Percentiles rank a stretch among this genome's conserved stretches.
These are phyloP conservation scores for Pyronema omphalodes DNA, from an alignment of 495 filamentous ascomycete genomes.

Conservation along the genomic window DNA sequence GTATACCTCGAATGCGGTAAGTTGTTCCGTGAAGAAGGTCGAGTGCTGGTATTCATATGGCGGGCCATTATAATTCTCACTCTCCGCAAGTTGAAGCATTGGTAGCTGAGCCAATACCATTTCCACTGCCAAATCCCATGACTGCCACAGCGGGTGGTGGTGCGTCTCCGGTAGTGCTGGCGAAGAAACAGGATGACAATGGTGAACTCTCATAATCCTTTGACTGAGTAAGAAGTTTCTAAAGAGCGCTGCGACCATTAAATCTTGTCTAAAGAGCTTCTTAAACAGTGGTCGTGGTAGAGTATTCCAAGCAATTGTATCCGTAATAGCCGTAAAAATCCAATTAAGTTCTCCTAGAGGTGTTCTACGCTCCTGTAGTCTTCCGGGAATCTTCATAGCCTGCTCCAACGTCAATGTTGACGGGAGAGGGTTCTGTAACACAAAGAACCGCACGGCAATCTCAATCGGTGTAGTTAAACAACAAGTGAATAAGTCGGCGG, in stretches of 20 bases:
- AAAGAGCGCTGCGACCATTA: conserved; percentile 98
- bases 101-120: conserved; percentile 87
- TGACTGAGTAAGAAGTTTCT: conserved; percentile 89
- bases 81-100: conserved; percentile 49
- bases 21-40: conserved; percentile 88
- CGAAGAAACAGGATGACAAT: conserved; percentile 79
- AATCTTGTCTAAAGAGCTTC: conserved; percentile 87
- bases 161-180: conserved; percentile 81
- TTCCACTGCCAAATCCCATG: conserved; percentile 94
- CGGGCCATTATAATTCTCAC: conserved; percentile 36
- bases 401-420: conserved; percentile 57
- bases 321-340: conserved; percentile 98
- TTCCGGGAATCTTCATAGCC: conserved; percentile 62
- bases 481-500: conserved; percentile 88
- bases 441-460: conserved; percentile 87
- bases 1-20: conserved; percentile 95
- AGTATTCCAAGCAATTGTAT: conserved; percentile 97
- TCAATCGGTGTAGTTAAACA: conserved; percentile 94
- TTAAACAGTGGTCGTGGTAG: conserved; percentile 78
- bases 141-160: conserved; percentile 85
- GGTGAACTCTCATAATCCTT: conserved; percentile 85
- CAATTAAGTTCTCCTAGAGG: conserved; percentile 93
- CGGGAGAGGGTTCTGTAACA: conserved; percentile 75
- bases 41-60: conserved; percentile 87
- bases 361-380: conserved; percentile 80